phyloP scores from a whole-genome alignment of 108 stramenopile genomes.

The Skeletonema tropicum region DNA sequence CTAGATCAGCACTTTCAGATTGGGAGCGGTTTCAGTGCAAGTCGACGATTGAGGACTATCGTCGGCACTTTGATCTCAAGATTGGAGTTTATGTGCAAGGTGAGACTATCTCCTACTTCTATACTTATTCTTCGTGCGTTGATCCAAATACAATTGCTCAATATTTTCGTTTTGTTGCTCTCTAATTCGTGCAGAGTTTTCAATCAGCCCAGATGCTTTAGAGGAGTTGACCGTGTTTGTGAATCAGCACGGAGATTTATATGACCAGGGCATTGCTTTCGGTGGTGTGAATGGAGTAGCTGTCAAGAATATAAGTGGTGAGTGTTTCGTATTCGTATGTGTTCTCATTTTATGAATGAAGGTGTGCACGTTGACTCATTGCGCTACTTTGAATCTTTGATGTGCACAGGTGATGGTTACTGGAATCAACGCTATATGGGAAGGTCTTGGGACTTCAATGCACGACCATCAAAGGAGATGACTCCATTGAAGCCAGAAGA shows the following conservation, averaged over 20 bases:
- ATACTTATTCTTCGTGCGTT: background rate
- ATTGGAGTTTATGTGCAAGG: constrained; percentile 71
- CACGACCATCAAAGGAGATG: constrained; percentile 52
- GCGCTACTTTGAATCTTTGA: background rate
- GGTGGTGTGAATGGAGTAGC: constrained; percentile 63
- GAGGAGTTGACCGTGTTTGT: constrained; percentile 48
- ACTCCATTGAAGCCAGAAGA: constrained; percentile 54
- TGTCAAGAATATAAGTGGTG: constrained; percentile 33
- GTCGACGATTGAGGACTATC: constrained; percentile 59
- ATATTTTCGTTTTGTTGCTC: background rate
- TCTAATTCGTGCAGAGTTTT: constrained; percentile 47
- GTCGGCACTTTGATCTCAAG: constrained; percentile 54
- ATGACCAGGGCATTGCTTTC: constrained; percentile 63
- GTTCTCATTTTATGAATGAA: background rate
- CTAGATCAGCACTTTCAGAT: constrained; percentile 37
- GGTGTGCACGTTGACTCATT: background rate
- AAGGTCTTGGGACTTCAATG: constrained; percentile 48
- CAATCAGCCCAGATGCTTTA: constrained; percentile 53
- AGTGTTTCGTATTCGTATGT: background rate
- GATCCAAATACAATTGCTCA: background rate
- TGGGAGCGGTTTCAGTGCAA: constrained; percentile 51
- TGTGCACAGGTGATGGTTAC: constrained; percentile 53
- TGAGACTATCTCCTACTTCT: constrained; percentile 7
- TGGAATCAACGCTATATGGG: constrained; percentile 56
- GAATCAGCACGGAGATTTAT: constrained; percentile 51